Evolutionary conservation across 495 filamentous ascomycete species (phyloP), one percentile per base, ranked within the genome.

Genomic region (Rostrohypoxylon terebratum): DNA sequence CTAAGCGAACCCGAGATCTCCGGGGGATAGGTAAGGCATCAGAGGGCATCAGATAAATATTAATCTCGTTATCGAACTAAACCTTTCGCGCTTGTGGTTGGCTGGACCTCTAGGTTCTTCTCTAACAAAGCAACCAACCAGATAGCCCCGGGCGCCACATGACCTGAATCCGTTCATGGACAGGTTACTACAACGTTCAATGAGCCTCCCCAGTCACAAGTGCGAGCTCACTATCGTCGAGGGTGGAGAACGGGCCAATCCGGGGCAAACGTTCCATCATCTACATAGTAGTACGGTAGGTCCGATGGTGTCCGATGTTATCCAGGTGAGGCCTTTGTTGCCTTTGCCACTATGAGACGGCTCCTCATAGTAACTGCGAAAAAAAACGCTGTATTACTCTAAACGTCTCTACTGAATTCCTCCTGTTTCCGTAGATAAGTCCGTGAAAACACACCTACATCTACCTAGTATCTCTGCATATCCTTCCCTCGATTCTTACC

Each of bases 161-260:
- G 74, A 77, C 74, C 67, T 65, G 73, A 71, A 62, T 58, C 68
- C 58, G 31, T 51, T 72, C 63, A 68, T 73, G 59, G 66, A 71
- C 71, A 71, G 72, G 63, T 72, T 69, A 69, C 69, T 77, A 78
- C 76, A 78, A 78, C 76, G 74, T 78, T 78, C 68, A 70, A 71
- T 18, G 57, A 68, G 60, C 63, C 67, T 68, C 40, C 67, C 60
- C 38, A 69, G 68, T 69, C 64, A 59, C 59, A 71, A 64, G 38
- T 51, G 64, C 63, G 53, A 73, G 59, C 23, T 77, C 48, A 36
- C 75, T 66, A 68, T 72, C 68, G 38, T 66, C 54, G 42, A 48
- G 63, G 75, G 75, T 77, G 72, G 75, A 70, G 64, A 65, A 71
- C 47, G 14, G 51, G 28, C 66, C 71, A 69, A 69, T 66, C 75